phyloP scores from a whole-genome alignment of 2,329 filamentous ascomycete genomes.

The Fusarium mexicanum region DNA sequence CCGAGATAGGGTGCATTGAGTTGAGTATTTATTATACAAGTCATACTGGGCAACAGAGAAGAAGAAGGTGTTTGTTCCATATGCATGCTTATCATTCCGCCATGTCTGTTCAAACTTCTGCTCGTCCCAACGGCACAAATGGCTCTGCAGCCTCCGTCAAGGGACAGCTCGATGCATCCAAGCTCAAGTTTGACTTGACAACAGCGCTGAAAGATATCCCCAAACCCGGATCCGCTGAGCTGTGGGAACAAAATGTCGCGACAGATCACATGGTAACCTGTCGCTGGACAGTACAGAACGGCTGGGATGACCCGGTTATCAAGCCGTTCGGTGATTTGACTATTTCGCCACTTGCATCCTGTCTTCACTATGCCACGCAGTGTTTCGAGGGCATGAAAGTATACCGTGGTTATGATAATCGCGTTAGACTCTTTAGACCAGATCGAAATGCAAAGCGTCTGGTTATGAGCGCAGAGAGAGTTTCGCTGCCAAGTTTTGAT shows the following conservation, averaged over 20 bases:
- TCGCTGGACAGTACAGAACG: background rate
- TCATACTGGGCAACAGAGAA: fast-evolving
- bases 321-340: background rate
- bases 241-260: background rate
- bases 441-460: background rate
- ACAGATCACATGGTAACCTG: background rate
- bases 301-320: background rate
- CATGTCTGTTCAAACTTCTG: background rate
- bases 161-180: background rate
- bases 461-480: background rate
- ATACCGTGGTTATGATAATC: background rate
- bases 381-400: background rate
- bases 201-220: background rate
- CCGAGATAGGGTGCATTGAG: background rate
- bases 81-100: no score
- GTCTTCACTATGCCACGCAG: background rate
- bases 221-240: background rate
- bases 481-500: background rate
- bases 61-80: fast-evolving
- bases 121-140: background rate
- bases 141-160: fast-evolving
- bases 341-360: background rate
- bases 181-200: background rate
- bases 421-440: background rate
- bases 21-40: fast-evolving